Evolutionary conservation across 2,329 filamentous ascomycete species (phyloP).

Genomic region (Metarhizium robertsii): DNA sequence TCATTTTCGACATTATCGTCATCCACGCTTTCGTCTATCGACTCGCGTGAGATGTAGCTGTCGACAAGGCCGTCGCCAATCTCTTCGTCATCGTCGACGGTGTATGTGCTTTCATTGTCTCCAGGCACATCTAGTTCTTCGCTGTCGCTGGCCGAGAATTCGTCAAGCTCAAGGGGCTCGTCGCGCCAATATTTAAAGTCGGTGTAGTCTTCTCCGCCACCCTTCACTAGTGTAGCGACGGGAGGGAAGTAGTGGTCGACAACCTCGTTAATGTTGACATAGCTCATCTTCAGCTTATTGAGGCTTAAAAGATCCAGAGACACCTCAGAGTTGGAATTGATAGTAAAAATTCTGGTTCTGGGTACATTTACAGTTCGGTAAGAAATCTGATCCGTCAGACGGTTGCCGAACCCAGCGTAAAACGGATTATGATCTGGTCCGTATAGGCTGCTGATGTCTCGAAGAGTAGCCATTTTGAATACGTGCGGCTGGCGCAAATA

Average conservation of each 20-base stretch:
- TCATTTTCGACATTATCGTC: slow-evolving; percentile 31
- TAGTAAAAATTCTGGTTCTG: slow-evolving; percentile 90
- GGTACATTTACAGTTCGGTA: slow-evolving; percentile 96
- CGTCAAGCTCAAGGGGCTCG: slow-evolving; percentile 69
- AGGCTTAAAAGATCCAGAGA: slow-evolving; percentile 81
- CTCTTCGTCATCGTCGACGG: slow-evolving; percentile 35
- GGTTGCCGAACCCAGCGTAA: slow-evolving; percentile 94
- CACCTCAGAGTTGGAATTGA: slow-evolving; percentile 96
- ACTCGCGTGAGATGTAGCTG: slow-evolving; percentile 45
- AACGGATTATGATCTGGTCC: slow-evolving; percentile 71
- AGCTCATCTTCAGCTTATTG: slow-evolving; percentile 93
- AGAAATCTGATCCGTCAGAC: slow-evolving; percentile 89
- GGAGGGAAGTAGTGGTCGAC: slow-evolving; percentile 98
- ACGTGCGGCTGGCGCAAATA: slow-evolving; percentile 95
- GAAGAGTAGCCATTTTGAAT: slow-evolving; percentile 97
- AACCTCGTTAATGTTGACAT: slow-evolving; percentile 93
- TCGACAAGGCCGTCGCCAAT: slow-evolving; percentile 36
- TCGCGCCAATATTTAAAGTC: slow-evolving; percentile 98
- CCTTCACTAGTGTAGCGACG: slow-evolving; percentile 74
- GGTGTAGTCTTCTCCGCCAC: slow-evolving; percentile 88
- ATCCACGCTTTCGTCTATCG: slow-evolving; percentile 28
- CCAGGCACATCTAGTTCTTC: slow-evolving; percentile 42
- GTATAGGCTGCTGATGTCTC: slow-evolving; percentile 88
- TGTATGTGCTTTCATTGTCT: slow-evolving; percentile 33
- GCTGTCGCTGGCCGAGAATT: slow-evolving; percentile 77